Conservation (phyloP, 192 early-diverging fungal genomes). For the Podila minutissima region DNA sequence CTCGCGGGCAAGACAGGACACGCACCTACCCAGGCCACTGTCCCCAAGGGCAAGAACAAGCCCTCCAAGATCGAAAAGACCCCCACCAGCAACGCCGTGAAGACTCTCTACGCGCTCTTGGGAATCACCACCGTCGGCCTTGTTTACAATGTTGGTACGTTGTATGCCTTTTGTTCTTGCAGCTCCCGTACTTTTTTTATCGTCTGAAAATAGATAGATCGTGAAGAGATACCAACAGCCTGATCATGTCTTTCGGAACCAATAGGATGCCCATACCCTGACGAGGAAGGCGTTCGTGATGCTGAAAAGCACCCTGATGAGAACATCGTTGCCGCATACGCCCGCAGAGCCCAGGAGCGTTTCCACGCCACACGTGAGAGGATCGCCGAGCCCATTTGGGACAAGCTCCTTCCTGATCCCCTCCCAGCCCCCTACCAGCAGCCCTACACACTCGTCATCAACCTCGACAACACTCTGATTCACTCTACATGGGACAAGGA, state of each 20-base stretch:
- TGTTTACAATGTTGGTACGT: constrained; percentile 58
- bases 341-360: constrained; percentile 24
- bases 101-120: constrained; percentile 49
- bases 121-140: constrained; percentile 39
- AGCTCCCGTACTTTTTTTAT: not conserved
- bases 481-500: constrained; percentile 96
- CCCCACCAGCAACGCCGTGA: constrained; percentile 38
- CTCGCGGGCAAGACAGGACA: constrained; percentile 54
- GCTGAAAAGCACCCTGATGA: constrained; percentile 32
- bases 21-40: constrained; percentile 42
- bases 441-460: constrained; percentile 94
- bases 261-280: constrained; percentile 30
- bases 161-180: not conserved
- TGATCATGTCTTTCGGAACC: not conserved
- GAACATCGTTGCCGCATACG: constrained; percentile 13
- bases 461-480: constrained; percentile 93
- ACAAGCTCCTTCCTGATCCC: constrained; percentile 93
- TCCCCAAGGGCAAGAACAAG: constrained; percentile 63
- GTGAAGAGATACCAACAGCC: not conserved
- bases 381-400: constrained; percentile 75
- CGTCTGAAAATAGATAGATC: not conserved
- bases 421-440: constrained; percentile 86
- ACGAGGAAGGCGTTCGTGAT: constrained; percentile 34
- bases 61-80: constrained; percentile 59
- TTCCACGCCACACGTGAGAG: constrained; percentile 35